Conservation (phyloP, 2,329 filamentous ascomycete species). For the Apiospora kogelbergensis region DNA sequence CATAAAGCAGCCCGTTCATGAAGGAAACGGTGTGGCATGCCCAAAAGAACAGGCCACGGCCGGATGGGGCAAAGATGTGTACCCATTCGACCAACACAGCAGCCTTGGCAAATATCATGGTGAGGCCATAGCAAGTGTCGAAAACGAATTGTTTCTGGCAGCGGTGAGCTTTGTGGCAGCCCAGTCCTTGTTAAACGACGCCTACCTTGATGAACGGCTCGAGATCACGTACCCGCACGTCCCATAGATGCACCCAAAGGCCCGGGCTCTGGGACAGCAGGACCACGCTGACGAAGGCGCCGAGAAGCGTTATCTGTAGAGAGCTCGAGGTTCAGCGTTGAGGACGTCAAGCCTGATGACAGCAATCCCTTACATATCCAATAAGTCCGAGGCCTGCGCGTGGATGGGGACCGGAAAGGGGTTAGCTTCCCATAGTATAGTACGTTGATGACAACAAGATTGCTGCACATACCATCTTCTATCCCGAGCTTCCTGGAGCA, state of each 20-base stretch:
- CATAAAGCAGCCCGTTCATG: background rate
- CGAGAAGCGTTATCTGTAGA: background rate
- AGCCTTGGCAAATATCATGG: background rate
- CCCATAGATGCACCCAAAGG: constrained; percentile 4
- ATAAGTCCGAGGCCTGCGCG: background rate
- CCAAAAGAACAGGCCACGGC: background rate
- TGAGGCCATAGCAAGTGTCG: constrained; percentile 1
- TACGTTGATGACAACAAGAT: background rate
- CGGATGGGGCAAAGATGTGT: background rate
- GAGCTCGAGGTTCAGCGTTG: background rate
- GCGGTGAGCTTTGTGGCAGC: background rate
- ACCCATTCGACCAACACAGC: background rate
- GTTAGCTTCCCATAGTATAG: background rate
- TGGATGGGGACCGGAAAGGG: background rate
- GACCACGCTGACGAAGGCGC: background rate
- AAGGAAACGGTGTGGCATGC: background rate
- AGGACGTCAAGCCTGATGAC: background rate
- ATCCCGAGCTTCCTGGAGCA: background rate
- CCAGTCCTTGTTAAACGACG: background rate
- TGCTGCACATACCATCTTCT: background rate
- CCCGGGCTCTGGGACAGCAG: background rate
- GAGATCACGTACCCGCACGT: background rate
- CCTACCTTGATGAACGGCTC: constrained; percentile 5
- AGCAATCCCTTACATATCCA: background rate
- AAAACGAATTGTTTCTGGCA: background rate